Conservation (phyloP, 2,329 filamentous ascomycete species). For the Exophiala sp. region DNA sequence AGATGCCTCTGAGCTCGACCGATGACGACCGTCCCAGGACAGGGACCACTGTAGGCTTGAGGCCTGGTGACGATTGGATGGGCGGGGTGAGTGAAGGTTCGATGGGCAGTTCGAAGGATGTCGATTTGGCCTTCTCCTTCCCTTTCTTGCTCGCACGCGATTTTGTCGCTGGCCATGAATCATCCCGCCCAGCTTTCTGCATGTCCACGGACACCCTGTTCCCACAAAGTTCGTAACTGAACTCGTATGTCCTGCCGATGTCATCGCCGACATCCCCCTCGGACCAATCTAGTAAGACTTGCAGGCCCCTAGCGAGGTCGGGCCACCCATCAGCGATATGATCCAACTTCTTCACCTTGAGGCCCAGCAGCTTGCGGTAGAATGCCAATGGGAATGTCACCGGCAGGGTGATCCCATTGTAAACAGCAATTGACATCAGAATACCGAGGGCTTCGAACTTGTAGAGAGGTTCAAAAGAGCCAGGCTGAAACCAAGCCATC, state of each 20-base stretch:
- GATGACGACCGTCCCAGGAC: conserved; percentile 17
- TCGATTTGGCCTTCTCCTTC: conserved; percentile 25
- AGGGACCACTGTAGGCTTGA: conserved; percentile 8
- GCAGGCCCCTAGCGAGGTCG: conserved; percentile 70
- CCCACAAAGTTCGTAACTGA: conserved; percentile 64
- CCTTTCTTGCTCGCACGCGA: conserved; percentile 13
- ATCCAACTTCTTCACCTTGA: conserved; percentile 65
- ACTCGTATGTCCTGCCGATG: conserved; percentile 82
- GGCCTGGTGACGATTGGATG: conserved; percentile 13
- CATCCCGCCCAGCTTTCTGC: conserved; percentile 37
- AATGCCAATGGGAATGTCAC: conserved; percentile 82
- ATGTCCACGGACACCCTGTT: conserved; percentile 54
- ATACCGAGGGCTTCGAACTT: conserved; percentile 88
- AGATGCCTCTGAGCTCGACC: conserved; percentile 18
- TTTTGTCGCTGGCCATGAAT: conserved; percentile 10
- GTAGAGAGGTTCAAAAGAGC: conserved; percentile 76
- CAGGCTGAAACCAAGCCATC: conserved; percentile 84
- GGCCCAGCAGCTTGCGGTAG: conserved; percentile 73
- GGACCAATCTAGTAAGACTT: conserved; percentile 70
- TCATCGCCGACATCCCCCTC: conserved; percentile 78
- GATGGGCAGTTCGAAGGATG: conserved; percentile 23
- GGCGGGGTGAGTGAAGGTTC: conserved; percentile 16
- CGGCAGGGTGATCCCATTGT: conserved; percentile 88
- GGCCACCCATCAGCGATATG: conserved; percentile 88
- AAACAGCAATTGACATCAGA: conserved; percentile 83